Evolutionary conservation across 1,284 basidiomycete genomes (phyloP).

Genomic region (Sanguinoderma infundibulare): DNA sequence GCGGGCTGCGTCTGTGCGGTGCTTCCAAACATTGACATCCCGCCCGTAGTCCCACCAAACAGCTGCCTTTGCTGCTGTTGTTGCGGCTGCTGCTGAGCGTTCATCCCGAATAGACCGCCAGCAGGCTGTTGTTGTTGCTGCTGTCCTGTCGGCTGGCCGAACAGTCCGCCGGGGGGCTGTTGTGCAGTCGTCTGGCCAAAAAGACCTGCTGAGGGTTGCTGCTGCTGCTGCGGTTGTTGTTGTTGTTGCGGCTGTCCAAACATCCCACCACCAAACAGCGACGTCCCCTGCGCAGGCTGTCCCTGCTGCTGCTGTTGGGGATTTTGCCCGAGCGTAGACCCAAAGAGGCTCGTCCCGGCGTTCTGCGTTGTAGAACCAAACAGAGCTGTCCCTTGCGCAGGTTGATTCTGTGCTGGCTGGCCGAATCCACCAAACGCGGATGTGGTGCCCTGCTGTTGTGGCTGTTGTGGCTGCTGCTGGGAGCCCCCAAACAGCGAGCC

Average conservation of each 20-base stretch:
- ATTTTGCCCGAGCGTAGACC: conserved; percentile 32
- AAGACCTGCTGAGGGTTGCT: conserved; percentile 5
- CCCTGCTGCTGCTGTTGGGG: conserved; percentile 39
- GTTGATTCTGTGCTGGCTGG: conserved; percentile 24
- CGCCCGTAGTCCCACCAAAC: conserved; percentile 13
- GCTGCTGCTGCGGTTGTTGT: conserved; percentile 34
- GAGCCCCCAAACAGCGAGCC: conserved; percentile 30
- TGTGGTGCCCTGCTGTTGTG: conserved; percentile 24
- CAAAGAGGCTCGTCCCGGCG: conserved; percentile 30
- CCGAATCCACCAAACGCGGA: conserved; percentile 38
- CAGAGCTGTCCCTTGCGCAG: conserved; percentile 30
- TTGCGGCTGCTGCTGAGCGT: too few species aligned
- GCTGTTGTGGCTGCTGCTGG: conserved; percentile 34
- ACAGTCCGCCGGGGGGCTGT: conserved; percentile 16
- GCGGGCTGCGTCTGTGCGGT: conserved; percentile 21
- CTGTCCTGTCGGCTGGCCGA: conserved; percentile 23
- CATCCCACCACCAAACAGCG: conserved; percentile 42
- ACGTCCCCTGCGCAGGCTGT: conserved; percentile 30
- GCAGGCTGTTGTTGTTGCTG: conserved; percentile 10
- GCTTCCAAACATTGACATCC: conserved; percentile 17
- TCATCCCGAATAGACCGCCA: not conserved
- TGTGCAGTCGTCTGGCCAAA: conserved; percentile 3
- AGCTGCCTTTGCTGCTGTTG: conserved; percentile 18
- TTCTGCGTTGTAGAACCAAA: conserved; percentile 16
- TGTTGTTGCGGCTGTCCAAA: conserved; percentile 36